A percentile compares a stretch with the other conserved stretches of the same genome.
Conservation (phyloP, 257 asterid species). For the Pogostemon cablin region DNA sequence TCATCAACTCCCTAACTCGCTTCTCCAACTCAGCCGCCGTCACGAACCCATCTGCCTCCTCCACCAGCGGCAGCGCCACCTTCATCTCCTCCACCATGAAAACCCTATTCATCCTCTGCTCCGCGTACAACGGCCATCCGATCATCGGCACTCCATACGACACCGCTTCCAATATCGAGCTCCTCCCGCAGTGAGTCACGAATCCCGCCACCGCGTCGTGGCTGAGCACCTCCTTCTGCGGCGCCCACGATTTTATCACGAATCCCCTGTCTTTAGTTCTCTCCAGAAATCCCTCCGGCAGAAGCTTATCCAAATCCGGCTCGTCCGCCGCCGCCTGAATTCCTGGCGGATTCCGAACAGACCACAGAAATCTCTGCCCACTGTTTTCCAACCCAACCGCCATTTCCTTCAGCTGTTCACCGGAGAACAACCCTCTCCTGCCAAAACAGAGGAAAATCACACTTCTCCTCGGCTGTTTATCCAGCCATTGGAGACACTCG, state of each 20-base stretch:
- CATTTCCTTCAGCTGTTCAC: constrained; percentile 28
- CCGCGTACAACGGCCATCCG: constrained; percentile 70
- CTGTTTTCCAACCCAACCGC: constrained; percentile 63
- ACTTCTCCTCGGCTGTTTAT: constrained; percentile 53
- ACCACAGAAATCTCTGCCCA: constrained; percentile 48
- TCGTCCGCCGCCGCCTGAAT: neutral
- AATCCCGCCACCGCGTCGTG: constrained; percentile 65
- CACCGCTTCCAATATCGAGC: constrained; percentile 40
- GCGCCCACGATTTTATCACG: constrained; percentile 61
- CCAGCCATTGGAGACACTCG: constrained; percentile 57
- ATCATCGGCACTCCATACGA: constrained; percentile 42
- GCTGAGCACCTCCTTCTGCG: constrained; percentile 53
- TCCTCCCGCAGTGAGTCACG: constrained; percentile 74
- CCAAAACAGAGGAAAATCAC: constrained; percentile 65
- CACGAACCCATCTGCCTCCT: constrained; percentile 47
- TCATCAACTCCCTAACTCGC: constrained; percentile 50
- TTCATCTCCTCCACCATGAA: constrained; percentile 31
- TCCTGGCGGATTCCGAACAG: constrained; percentile 26
- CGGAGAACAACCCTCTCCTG: constrained; percentile 46
- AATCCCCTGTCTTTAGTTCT: constrained; percentile 48
- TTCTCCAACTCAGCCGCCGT: constrained; percentile 53
- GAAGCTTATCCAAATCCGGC: constrained; percentile 24
- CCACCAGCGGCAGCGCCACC: constrained; percentile 13
- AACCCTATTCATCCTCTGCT: constrained; percentile 49
- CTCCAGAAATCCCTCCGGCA: constrained; percentile 57